Percentiles rank a stretch among this genome's conserved stretches.
Evolutionary conservation across 2,329 filamentous ascomycete species (phyloP).

Genomic region (Penicillium griseofulvum): DNA sequence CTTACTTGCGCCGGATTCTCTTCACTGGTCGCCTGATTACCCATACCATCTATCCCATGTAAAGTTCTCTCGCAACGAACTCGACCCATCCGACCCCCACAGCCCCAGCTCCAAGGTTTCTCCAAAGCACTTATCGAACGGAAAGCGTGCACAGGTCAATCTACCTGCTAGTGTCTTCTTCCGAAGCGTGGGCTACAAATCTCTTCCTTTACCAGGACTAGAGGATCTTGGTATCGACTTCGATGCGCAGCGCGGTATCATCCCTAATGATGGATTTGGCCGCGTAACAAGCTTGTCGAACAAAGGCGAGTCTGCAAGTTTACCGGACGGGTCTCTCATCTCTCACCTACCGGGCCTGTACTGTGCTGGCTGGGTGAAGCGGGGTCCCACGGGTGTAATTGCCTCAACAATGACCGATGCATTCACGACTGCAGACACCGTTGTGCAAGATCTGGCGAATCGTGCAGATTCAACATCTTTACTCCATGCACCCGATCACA

Average conservation of each 20-base stretch:
- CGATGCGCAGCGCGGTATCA: slow-evolving; percentile 68
- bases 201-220: slow-evolving; percentile 72
- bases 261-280: slow-evolving; percentile 78
- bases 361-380: slow-evolving; percentile 94
- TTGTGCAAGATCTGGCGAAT: slow-evolving; percentile 70
- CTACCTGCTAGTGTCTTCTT: slow-evolving; percentile 74
- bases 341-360: slow-evolving; percentile 70
- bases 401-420: slow-evolving; percentile 95
- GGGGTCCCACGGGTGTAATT: slow-evolving; percentile 91
- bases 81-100: slow-evolving; percentile 52
- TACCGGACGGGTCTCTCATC: slow-evolving; percentile 41
- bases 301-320: slow-evolving; percentile 22
- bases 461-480: slow-evolving; percentile 39
- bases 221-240: slow-evolving; percentile 72
- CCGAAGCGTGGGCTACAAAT: slow-evolving; percentile 92
- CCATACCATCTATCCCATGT: slow-evolving; percentile 60
- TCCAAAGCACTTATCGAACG: slow-evolving; percentile 50
- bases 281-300: slow-evolving; percentile 56
- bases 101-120: slow-evolving; percentile 48
- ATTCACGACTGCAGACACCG: slow-evolving; percentile 81
- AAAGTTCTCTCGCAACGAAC: slow-evolving; percentile 59
- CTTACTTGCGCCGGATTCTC: slow-evolving; percentile 72
- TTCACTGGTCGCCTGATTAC: slow-evolving; percentile 53
- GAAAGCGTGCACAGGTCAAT: slow-evolving; percentile 46
- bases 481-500: slow-evolving; percentile 43